These are phyloP conservation scores for Sarocladiaceae sp. DNA, from an alignment of 2,329 filamentous ascomycete genomes.

Conservation along the genomic window DNA sequence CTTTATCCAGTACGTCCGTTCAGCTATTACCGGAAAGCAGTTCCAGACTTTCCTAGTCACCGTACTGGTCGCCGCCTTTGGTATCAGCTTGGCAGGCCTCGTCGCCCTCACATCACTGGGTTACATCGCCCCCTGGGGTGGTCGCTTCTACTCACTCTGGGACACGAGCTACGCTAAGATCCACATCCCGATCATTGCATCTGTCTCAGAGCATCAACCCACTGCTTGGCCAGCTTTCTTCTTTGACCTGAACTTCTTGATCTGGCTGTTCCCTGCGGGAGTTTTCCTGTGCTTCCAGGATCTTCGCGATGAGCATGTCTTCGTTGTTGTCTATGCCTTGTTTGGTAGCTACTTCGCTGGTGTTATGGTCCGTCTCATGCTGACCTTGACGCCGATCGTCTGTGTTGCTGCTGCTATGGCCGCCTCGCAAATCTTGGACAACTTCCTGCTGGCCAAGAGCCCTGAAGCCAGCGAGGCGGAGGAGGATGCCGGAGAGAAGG, in stretches of 20 bases:
- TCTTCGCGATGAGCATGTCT: slow-evolving; percentile 92
- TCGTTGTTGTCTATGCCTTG: slow-evolving; percentile 94
- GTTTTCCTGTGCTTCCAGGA: slow-evolving; percentile 97
- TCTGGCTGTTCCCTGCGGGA: slow-evolving; percentile 98
- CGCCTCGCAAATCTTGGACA: slow-evolving; percentile 80
- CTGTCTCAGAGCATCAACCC: slow-evolving; percentile 98
- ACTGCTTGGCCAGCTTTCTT: slow-evolving; percentile 99
- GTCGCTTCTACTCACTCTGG: slow-evolving; percentile 98
- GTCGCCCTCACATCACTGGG: slow-evolving; percentile 82
- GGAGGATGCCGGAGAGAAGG: slow-evolving; percentile 33
- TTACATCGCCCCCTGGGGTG: slow-evolving; percentile 94
- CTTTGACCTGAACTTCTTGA: slow-evolving; percentile 95
- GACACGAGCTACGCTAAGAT: slow-evolving; percentile 99
- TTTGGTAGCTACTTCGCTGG: slow-evolving; percentile 97
- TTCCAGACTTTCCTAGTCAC: slow-evolving; percentile 85
- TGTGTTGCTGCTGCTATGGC: slow-evolving; percentile 90
- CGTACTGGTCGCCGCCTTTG: slow-evolving; percentile 68
- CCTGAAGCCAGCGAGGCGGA: slow-evolving; percentile 45
- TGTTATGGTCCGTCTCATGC: slow-evolving; percentile 99
- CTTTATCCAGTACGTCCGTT: slow-evolving; percentile 83
- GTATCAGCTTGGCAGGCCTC: slow-evolving; percentile 66
- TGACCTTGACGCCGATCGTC: slow-evolving; percentile 92
- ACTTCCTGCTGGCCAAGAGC: slow-evolving; percentile 64
- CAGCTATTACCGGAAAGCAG: slow-evolving; percentile 84
- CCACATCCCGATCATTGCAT: slow-evolving; percentile 98